phyloP scores from a whole-genome alignment of 306 rosid species.

The Prosopis cineraria region DNA sequence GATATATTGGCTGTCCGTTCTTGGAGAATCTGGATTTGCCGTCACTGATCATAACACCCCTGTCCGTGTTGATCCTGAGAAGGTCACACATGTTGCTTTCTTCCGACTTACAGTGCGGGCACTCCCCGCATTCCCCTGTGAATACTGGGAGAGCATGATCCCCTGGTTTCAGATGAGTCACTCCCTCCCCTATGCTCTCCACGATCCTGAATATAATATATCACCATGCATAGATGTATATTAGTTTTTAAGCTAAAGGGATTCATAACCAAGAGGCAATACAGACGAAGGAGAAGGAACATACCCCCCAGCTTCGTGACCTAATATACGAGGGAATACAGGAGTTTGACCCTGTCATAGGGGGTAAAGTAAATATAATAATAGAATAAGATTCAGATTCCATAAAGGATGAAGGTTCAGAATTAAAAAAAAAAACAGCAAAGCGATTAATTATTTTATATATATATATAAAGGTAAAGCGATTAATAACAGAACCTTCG shows the following conservation, averaged over 20 bases:
- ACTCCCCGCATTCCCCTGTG: conserved; percentile 73
- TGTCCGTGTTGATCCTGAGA: conserved; percentile 63
- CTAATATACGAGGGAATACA: conserved; percentile 66
- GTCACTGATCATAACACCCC: conserved; percentile 61
- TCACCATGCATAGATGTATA: not conserved
- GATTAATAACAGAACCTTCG: not conserved
- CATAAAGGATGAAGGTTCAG: not conserved
- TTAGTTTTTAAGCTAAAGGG: not conserved
- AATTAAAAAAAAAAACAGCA: no score
- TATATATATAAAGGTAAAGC: no score
- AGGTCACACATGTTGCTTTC: conserved; percentile 77
- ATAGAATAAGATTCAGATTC: not conserved
- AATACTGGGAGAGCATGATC: conserved; percentile 68
- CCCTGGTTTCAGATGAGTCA: conserved; percentile 48
- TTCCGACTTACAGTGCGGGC: conserved; percentile 57
- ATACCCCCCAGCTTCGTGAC: conserved; percentile 79
- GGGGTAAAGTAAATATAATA: no score
- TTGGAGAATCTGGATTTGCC: conserved; percentile 60
- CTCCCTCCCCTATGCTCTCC: conserved; percentile 73
- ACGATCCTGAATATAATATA: conserved; percentile 22
- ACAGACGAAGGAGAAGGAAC: not conserved
- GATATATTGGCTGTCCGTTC: conserved; percentile 63
- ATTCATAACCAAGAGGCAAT: no score
- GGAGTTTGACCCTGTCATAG: conserved; percentile 58
- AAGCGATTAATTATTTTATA: not conserved